Evolutionary conservation across 257 asterid genomes (phyloP), one percentile per base, ranked within the genome.

Genomic region (Mitragyna speciosa): DNA sequence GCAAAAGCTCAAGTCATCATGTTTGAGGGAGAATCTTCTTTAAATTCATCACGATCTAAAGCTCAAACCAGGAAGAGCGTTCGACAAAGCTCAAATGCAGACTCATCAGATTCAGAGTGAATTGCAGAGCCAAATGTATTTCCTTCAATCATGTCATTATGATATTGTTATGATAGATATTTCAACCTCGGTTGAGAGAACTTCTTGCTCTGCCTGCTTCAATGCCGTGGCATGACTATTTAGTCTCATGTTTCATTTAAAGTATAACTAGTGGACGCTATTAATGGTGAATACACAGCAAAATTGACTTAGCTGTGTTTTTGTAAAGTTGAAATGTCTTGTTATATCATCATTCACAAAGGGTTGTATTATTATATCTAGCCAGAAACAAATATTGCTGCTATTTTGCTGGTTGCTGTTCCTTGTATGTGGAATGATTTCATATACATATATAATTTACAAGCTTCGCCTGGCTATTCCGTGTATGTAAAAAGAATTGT

Each of bases 81-180:
- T 68, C 89, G 98, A 43, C 97, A 92, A 76, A 81, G 92, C 84
- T 81, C 97, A 19, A 85, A 90, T 68, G 84, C 97, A 0, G 91
- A 96, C 76, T 77, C 90, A 15, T 94, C 98, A 1, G 98, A 96
- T 82, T 91, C 97, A 9, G 99, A 96, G 24, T 94, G 88, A 85
- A 81, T 49, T 41, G 39, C 49, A 20, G 17, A 2, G 33, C 51
- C 43, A 19, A 4, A 4, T 49, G 72, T 41, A 45, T 63, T 63
- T 63, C 63, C 39, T 31, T 78, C 30, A 49, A 26, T 54, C 39
- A 17, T 48, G 30, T 45, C 12, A 19, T 22, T 33, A 22, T 56
- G n/a, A 1, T 75, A 33, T 58, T 59, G 30, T 76, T 65, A 12
- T 65, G 71, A 66, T 30, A 30, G 71, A 30, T 66, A 30, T 66